A percentile compares a stretch with the other conserved stretches of the same genome.
These are phyloP conservation scores for Paracoccidioides brasiliensis DNA, from an alignment of 2,329 filamentous ascomycete species.

Conservation along the genomic window DNA sequence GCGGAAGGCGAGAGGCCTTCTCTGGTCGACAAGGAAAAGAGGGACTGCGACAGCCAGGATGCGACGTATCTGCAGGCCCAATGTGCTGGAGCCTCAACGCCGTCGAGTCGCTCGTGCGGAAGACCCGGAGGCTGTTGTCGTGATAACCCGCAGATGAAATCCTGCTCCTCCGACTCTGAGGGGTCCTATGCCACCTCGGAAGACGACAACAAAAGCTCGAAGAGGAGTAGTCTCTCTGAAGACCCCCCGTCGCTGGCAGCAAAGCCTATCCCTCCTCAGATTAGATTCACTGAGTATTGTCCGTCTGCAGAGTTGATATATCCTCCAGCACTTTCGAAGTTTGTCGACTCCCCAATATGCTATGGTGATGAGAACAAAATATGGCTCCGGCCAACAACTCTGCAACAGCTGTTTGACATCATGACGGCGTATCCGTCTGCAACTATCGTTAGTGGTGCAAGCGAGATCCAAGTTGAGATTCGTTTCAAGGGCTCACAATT, in stretches of 20 bases:
- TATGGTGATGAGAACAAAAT: slow-evolving; percentile 78
- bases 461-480: slow-evolving; percentile 84
- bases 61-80: slow-evolving; percentile 21
- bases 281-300: slow-evolving; percentile 76
- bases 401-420: slow-evolving; percentile 71
- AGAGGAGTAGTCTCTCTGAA: slow-evolving; percentile 5
- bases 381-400: slow-evolving; percentile 69
- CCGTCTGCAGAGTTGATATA: slow-evolving; percentile 83
- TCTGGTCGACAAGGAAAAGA: slow-evolving; percentile 42
- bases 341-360: slow-evolving; percentile 60
- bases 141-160: slow-evolving; percentile 9
- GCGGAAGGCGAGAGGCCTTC: slow-evolving; percentile 36
- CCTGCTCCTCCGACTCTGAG: slow-evolving; percentile 6
- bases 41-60: slow-evolving; percentile 40
- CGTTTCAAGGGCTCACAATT: slow-evolving; percentile 84
- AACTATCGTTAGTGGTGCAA: slow-evolving; percentile 79
- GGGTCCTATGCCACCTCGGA: background rate
- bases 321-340: slow-evolving; percentile 61
- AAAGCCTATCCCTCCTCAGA: slow-evolving; percentile 60
- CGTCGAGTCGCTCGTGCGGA: slow-evolving; percentile 12
- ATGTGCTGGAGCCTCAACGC: background rate
- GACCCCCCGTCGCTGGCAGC: background rate
- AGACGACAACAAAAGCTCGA: background rate
- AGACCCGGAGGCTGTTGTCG: slow-evolving; percentile 18
- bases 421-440: slow-evolving; percentile 65